Conservation (phyloP, 768 basidiomycete species). For the Pilatotrama ljubarskyi region DNA sequence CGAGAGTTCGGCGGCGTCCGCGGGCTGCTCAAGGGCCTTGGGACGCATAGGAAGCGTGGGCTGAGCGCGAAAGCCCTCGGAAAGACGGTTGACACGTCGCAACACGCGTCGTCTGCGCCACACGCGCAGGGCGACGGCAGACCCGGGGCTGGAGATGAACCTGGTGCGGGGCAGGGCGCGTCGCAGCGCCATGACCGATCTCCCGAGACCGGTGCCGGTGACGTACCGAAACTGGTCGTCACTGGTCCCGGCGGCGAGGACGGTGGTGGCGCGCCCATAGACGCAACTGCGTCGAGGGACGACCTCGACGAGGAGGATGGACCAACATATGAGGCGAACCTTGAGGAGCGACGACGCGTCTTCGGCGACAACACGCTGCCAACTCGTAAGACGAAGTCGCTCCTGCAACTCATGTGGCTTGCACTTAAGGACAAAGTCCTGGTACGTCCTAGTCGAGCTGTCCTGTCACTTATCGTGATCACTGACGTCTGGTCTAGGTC, state of each 20-base stretch:
- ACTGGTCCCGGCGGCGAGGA: constrained; percentile 26
- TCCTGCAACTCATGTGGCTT: constrained; percentile 59
- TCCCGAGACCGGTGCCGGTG: constrained; percentile 10
- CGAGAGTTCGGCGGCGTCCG: constrained; percentile 67
- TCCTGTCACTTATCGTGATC: too few relatives aligned
- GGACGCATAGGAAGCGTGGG: constrained; percentile 59
- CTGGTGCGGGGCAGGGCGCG: constrained; percentile 33
- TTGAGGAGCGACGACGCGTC: constrained; percentile 47
- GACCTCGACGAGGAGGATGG: constrained; percentile 16
- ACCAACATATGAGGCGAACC: constrained; percentile 33
- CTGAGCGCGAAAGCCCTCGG: constrained; percentile 27
- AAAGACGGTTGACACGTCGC: constrained; percentile 7
- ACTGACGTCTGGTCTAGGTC: constrained; percentile 51
- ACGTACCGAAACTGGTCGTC: constrained; percentile 30
- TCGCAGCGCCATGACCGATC: constrained; percentile 37
- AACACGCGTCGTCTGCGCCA: constrained; percentile 8
- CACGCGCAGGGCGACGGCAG: constrained; percentile 8
- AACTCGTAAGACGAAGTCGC: constrained; percentile 44
- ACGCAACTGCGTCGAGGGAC: constrained; percentile 10
- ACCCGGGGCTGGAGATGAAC: constrained; percentile 19
- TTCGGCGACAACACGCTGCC: constrained; percentile 58
- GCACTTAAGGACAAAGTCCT: constrained; percentile 66
- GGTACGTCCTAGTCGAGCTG: constrained; percentile 48
- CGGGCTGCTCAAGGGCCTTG: constrained; percentile 70
- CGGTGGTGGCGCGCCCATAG: constrained; percentile 2